phyloP scores from a whole-genome alignment of 2,329 filamentous ascomycete species.

The Colletotrichum tamarilloi region DNA sequence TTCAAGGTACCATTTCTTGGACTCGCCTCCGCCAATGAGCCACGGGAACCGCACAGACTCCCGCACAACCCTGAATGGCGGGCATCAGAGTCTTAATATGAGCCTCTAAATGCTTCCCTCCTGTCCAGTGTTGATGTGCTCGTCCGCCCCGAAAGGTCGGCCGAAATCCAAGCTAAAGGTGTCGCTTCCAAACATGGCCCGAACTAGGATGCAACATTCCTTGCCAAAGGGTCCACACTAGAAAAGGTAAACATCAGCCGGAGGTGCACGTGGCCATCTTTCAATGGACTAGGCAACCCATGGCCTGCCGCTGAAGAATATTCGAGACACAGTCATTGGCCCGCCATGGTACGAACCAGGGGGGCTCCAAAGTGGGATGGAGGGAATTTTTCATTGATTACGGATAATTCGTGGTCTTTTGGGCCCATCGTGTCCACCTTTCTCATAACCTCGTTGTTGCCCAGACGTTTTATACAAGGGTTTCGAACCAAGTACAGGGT shows the following conservation, averaged over 20 bases:
- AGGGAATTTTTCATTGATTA: slow-evolving; percentile 35
- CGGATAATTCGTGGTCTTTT: slow-evolving; percentile 16
- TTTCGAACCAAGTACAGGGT: slow-evolving; percentile 21
- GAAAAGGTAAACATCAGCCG: slow-evolving; percentile 33
- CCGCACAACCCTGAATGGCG: slow-evolving; percentile 37
- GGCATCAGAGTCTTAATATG: slow-evolving; percentile 20
- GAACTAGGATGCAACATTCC: slow-evolving; percentile 23
- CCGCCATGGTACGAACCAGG: slow-evolving; percentile 20
- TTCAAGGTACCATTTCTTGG: slow-evolving; percentile 31
- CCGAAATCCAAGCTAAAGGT: slow-evolving; percentile 30
- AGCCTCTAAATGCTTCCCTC: slow-evolving; percentile 28
- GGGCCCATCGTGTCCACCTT: slow-evolving; percentile 34
- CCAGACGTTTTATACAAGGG: slow-evolving; percentile 29
- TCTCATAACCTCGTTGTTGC: slow-evolving; percentile 32
- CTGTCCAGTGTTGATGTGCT: not conserved
- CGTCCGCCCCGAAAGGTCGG: not conserved
- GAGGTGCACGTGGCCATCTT: slow-evolving; percentile 35
- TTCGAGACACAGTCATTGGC: slow-evolving; percentile 30
- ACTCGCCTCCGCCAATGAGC: slow-evolving; percentile 36
- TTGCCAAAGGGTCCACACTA: slow-evolving; percentile 30
- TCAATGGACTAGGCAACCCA: slow-evolving; percentile 33
- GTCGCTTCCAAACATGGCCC: slow-evolving; percentile 28
- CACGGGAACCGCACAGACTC: slow-evolving; percentile 38
- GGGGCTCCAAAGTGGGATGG: slow-evolving; percentile 30
- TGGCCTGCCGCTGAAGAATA: slow-evolving; percentile 35